phyloP scores from a whole-genome alignment of 2,329 filamentous ascomycete genomes.

The Pseudopyrenochaeta lycopersici region DNA sequence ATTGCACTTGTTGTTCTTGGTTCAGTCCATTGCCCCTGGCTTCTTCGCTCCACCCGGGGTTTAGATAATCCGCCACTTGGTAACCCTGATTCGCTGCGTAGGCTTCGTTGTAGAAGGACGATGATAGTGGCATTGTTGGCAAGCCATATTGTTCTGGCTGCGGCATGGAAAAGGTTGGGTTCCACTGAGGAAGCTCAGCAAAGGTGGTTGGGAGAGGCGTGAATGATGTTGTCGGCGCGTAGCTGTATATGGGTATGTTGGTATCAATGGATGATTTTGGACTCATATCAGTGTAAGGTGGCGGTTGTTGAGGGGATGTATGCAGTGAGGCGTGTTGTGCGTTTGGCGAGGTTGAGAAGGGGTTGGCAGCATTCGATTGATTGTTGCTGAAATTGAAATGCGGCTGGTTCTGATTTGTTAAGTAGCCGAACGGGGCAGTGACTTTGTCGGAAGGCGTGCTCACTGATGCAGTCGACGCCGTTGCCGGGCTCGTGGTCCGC shows the following conservation, averaged over 20 bases:
- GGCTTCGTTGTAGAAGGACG: conserved; percentile 45
- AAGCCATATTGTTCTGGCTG: conserved; percentile 39
- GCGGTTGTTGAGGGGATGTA: conserved; percentile 35
- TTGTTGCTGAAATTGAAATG: conserved; percentile 38
- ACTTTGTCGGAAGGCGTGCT: conserved; percentile 47
- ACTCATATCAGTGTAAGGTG: conserved; percentile 37
- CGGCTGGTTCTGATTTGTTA: conserved; percentile 43
- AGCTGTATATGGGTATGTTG: conserved; percentile 39
- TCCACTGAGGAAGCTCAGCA: conserved; percentile 49
- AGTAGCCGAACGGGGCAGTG: conserved; percentile 48
- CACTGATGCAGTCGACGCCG: conserved; percentile 49
- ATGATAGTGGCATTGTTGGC: conserved; percentile 33
- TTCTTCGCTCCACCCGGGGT: conserved; percentile 67
- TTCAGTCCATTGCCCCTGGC: conserved; percentile 63
- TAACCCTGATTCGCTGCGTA: conserved; percentile 48
- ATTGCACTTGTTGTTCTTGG: conserved; percentile 81
- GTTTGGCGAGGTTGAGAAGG: conserved; percentile 29
- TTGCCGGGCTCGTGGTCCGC: conserved; percentile 56
- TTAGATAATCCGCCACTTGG: conserved; percentile 53
- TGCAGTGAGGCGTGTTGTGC: conserved; percentile 32
- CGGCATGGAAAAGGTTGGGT: conserved; percentile 45
- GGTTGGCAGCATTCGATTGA: conserved; percentile 22
- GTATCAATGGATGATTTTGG: conserved; percentile 41
- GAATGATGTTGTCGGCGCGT: conserved; percentile 40
- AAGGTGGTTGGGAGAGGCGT: conserved; percentile 47